Evolutionary conservation across 176 grass and related monocot species (phyloP), one percentile per base, ranked within the genome.

Genomic region (Alloteropsis semialata): DNA sequence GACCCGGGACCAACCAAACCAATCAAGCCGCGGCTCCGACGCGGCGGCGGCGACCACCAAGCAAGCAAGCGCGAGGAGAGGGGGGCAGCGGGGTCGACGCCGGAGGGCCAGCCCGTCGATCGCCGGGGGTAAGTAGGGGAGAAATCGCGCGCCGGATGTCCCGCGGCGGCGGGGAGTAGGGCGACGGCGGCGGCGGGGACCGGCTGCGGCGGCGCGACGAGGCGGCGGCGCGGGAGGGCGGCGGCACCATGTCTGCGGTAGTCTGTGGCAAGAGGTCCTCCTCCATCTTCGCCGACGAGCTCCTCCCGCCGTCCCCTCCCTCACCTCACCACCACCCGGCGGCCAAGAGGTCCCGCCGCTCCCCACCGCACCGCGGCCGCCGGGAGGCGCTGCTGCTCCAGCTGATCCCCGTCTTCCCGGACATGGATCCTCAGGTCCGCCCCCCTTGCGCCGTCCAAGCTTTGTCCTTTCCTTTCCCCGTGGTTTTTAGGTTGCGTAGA

Each of bases 261-360:
- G 94, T 97, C 72, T 97, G 94, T 82, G 94, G 94, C 74, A 97
- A 97, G 94, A 97, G 94, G 92, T 94, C 94, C 85, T 91, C 94
- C 83, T 93, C 94, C 78, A 85, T 94, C 94, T 97, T 97, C 80
- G 89, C 88, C 69, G 94, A 97, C 89, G 94, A 97, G 19, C 88
- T 89, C 88, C 90, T 85, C 41, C 89, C 90, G 76, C 87, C 92
- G 65, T 84, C 92, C 39, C 78, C 89, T 59, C 42, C 92, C 16
- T 72, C 92, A 16, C 79, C 65, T 43, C 81, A 81, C 27, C 59
- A 69, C 45, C 69, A 86, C 58, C 82, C 42, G 63, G 48, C 92
- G 17, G 50, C 94, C 34, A 97, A 97, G 90, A 34, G 90, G 46
- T 61, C 90, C 76, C 90, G 94, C 85, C 90, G 84, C 88, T 80